Conservation (phyloP, 257 asterid species). For the Lantana camara region DNA sequence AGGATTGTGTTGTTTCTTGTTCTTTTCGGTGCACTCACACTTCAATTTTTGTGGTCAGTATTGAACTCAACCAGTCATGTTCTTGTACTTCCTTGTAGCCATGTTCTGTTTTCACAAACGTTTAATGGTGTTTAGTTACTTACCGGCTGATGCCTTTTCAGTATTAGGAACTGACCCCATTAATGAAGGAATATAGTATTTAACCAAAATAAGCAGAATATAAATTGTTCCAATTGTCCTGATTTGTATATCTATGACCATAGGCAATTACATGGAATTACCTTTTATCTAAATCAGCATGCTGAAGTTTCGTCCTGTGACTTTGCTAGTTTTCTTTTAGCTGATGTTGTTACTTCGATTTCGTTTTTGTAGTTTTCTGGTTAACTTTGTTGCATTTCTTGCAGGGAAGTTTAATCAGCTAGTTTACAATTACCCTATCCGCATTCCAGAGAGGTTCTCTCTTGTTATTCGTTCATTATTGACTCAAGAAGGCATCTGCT, state of each 20-base stretch:
- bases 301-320: constrained; percentile 7
- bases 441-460: constrained; percentile 98
- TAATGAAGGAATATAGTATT: constrained; percentile 9
- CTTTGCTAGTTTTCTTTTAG: constrained; percentile 18
- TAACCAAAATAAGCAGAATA: constrained; percentile 12
- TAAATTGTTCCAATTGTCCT: neutral
- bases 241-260: constrained; percentile 2
- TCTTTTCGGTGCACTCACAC: neutral
- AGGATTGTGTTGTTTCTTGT: constrained; percentile 15
- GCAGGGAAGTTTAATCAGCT: constrained; percentile 96
- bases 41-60: no score
- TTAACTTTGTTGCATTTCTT: constrained; percentile 25
- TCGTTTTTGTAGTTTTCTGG: neutral
- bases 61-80: constrained; percentile 17
- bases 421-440: constrained; percentile 94
- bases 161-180: constrained; percentile 13
- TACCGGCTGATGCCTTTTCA: constrained; percentile 15
- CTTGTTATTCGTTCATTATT: constrained; percentile 94
- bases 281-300: constrained; percentile 8
- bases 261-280: neutral
- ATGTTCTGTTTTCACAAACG: constrained; percentile 12
- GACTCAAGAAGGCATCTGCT: constrained; percentile 99
- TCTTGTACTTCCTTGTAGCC: constrained; percentile 22
- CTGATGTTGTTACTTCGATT: constrained; percentile 1
- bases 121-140: constrained; percentile 15